Conservation (phyloP, 768 basidiomycete genomes). For the Hericium alpestre region DNA sequence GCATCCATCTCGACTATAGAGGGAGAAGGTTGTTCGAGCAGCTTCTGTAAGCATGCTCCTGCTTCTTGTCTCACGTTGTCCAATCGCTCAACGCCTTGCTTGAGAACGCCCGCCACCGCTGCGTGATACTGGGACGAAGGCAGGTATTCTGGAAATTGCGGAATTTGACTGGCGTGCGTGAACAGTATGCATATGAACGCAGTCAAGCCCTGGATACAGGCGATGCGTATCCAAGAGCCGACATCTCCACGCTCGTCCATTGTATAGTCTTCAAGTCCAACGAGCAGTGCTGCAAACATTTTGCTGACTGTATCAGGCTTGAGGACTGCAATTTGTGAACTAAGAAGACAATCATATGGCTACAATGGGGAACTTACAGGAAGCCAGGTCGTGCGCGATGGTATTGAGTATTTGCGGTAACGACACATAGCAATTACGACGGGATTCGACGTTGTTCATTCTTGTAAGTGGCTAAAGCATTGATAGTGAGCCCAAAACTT, state of each 20-base stretch:
- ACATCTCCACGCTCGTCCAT: constrained; percentile 93
- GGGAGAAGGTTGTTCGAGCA: constrained; percentile 41
- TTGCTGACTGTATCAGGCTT: constrained; percentile 1
- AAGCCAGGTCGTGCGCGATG: constrained; percentile 30
- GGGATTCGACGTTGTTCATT: constrained; percentile 43
- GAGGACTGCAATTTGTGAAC: constrained; percentile 1
- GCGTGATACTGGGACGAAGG: constrained; percentile 46
- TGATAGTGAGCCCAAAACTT: constrained; percentile 11
- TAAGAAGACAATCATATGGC: not conserved
- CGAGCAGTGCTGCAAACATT: constrained; percentile 46
- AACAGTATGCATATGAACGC: constrained; percentile 43
- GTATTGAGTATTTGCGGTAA: constrained; percentile 39
- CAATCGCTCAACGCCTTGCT: constrained; percentile 83
- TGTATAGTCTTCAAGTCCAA: constrained; percentile 83
- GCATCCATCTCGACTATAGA: constrained; percentile 24
- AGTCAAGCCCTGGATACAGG: constrained; percentile 59
- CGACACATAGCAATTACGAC: constrained; percentile 43
- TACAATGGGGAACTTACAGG: constrained; percentile 28
- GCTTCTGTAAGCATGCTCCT: constrained; percentile 45
- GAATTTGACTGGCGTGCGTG: constrained; percentile 27
- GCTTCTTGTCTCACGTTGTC: constrained; percentile 84
- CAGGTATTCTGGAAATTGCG: constrained; percentile 47
- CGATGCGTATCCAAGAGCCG: constrained; percentile 88
- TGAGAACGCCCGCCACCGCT: constrained; percentile 59
- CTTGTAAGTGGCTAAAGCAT: constrained; percentile 22